Base-by-base conservation (phyloP, 2,329 filamentous ascomycete species). In the Neonectria sp. region DNA sequence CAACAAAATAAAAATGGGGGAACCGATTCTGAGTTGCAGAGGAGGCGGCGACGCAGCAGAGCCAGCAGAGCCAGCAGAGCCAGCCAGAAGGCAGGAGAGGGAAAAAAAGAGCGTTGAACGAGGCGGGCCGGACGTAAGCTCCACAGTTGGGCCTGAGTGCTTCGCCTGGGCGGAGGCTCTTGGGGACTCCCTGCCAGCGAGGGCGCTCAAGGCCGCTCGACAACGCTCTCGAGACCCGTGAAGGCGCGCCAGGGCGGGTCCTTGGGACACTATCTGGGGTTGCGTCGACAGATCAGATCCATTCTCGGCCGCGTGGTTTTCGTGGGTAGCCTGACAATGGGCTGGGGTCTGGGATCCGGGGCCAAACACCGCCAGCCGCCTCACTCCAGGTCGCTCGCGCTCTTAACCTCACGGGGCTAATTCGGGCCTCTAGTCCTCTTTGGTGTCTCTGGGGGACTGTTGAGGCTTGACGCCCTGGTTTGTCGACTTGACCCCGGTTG, bases 71-170 rank as follows among this genome's bases (percentile, higher is more conserved):
- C 29, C 49, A 51, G 55, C 62, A 58, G 65, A 63, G 60, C 60
- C 68, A 71, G 48, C 40, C 64, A 69, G 65, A 69, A 60, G 64
- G 43, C 43, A 65, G 70, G 61, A 59, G 60, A 71, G 43, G 51
- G 31, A 62, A 59, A 35, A 59, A 63, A 53, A 56, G 55, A 72
- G 71, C 68, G 71, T 75, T 76, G 72, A 67, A 73, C 52, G 63
- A 73, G 68, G 70, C 56, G 66, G 63, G 55, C 63, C 57, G 57
- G 62, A 61, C 43, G 48, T 51, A 63, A 72, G 70, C 73, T 78
- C 78, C 78, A 80, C 79, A 80, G 71, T 80, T 80, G 75, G 78
- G 78, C 78, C 70, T 78, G 77, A 75, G 73, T 80, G 79, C 78
- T 79, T 80, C 65, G 62, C 63, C 69, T 73, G 71, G 69, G 40